Percentiles rank a stretch among this genome's conserved stretches.
These are phyloP conservation scores for Yamadazyma olivae DNA, from an alignment of 805 yeast species.

Conservation along the genomic window DNA sequence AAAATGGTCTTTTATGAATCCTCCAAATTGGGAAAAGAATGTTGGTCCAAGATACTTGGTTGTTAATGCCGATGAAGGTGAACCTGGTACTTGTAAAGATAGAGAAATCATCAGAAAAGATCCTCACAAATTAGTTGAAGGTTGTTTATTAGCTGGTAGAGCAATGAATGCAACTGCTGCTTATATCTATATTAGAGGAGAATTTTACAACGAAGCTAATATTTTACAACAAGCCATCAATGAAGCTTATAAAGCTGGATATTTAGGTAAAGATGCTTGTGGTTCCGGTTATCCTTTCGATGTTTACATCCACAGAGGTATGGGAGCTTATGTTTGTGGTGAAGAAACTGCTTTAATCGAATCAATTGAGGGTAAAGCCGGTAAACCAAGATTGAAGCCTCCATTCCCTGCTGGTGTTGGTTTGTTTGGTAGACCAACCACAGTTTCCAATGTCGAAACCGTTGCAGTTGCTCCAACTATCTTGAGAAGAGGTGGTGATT, in stretches of 20 bases:
- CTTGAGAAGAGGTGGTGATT: slow-evolving; percentile 82
- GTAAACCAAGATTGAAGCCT: slow-evolving; percentile 90
- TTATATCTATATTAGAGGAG: slow-evolving; percentile 87
- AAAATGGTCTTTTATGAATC: slow-evolving; percentile 93
- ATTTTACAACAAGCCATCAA: slow-evolving; percentile 77
- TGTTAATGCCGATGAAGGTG: slow-evolving; percentile 93
- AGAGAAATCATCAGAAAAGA: slow-evolving; percentile 88
- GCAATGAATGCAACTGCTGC: slow-evolving; percentile 95
- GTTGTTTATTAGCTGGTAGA: slow-evolving; percentile 85
- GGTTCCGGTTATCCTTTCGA: slow-evolving; percentile 85
- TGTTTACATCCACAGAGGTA: slow-evolving; percentile 82
- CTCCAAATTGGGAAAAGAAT: slow-evolving; percentile 93
- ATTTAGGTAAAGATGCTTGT: slow-evolving; percentile 81
- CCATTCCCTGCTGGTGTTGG: slow-evolving; percentile 96
- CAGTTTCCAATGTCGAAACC: slow-evolving; percentile 89
- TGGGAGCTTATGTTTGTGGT: slow-evolving; percentile 93
- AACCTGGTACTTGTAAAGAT: slow-evolving; percentile 93
- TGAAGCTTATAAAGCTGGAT: slow-evolving; percentile 80
- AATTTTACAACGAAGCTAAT: slow-evolving; percentile 79
- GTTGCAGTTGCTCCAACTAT: slow-evolving; percentile 90
- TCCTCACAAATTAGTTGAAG: slow-evolving; percentile 89
- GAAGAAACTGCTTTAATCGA: slow-evolving; percentile 90
- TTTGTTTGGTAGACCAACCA: slow-evolving; percentile 84
- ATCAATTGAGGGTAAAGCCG: slow-evolving; percentile 88
- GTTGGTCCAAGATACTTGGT: slow-evolving; percentile 86